Base-by-base conservation (phyloP, 164 flowering plant species). In the Tetrastigma voinierianum region DNA sequence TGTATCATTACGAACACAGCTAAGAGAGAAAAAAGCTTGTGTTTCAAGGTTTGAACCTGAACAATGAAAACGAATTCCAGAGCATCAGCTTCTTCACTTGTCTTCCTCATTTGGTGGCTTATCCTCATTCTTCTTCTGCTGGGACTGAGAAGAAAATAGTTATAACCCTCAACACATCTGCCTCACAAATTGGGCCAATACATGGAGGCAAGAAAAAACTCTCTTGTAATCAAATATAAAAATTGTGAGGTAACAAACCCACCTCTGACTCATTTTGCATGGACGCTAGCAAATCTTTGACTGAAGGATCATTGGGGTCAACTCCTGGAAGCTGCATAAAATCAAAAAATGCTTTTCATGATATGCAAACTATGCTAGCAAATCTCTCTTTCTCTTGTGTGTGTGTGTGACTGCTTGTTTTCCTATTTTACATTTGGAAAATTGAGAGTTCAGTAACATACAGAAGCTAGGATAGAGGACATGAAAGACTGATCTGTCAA, bases 291-390 rank as follows among this genome's bases (percentile, higher is more conserved):
- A 91, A 70, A 67, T 93, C 97, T 78, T 82, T 91, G 59, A 91
- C 94, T 13, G 96, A 84, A 25, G 96, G 96, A 70, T 93, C 97
- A 78, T 90, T 86, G 47, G 94, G 92, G 72, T 90, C 94, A 75
- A 91, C 98, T 48, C 98, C 98, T 17, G 97, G 97, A 74, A 93
- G 97, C 98, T 93, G 88, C 60, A 69, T 67, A 67, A 69, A 75
- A 65, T 5, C 48, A 24, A 2, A 54, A 54, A 32, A 32, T 32
- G 40, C 40, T 32, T 32, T 32, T 32, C 40, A 32, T 32, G 40
- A 32, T 3, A 32, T 32, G 40, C 40, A 0, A 4, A 32, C 8
- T 32, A n/a, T n/a, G 40, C 40, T n/a, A 32, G 40, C 40, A 32
- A 7, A 32, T 32, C 40, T 7, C 40, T 32, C 40, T 32, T 7